These are phyloP conservation scores for Neonothopanus nambi DNA, from an alignment of 1,284 basidiomycete species.

Conservation along the genomic window DNA sequence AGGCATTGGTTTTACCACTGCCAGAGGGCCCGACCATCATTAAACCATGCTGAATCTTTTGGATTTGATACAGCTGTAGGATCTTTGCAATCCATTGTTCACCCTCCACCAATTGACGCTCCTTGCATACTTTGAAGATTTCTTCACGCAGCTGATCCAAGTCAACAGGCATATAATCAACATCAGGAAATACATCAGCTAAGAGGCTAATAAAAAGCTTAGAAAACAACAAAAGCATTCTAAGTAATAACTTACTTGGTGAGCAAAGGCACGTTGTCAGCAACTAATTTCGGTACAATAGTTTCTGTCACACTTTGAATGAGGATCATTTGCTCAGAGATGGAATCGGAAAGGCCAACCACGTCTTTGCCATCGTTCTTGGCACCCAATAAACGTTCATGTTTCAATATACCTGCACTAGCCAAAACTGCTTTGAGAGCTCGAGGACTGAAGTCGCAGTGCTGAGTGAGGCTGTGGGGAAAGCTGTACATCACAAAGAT, in stretches of 20 bases:
- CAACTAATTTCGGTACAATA: slow-evolving; percentile 97
- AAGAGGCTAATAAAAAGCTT: slow-evolving; percentile 62
- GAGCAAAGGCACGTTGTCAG: slow-evolving; percentile 93
- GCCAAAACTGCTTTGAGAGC: slow-evolving; percentile 96
- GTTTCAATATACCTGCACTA: slow-evolving; percentile 96
- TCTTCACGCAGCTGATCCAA: slow-evolving; percentile 83
- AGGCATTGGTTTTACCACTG: slow-evolving; percentile 96
- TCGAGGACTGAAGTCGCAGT: slow-evolving; percentile 98
- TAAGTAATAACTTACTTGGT: slow-evolving; percentile 63
- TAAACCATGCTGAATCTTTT: slow-evolving; percentile 98
- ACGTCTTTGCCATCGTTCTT: slow-evolving; percentile 48
- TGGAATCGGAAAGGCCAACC: slow-evolving; percentile 62
- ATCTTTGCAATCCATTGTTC: slow-evolving; percentile 96
- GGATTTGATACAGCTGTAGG: slow-evolving; percentile 97
- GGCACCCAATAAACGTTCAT: slow-evolving; percentile 74
- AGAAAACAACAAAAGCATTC: neutral
- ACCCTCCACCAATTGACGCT: slow-evolving; percentile 82
- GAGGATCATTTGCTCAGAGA: slow-evolving; percentile 93
- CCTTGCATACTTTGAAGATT: slow-evolving; percentile 85
- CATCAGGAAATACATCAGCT: slow-evolving; percentile 96
- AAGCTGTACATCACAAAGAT: slow-evolving; percentile 95
- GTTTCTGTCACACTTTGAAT: slow-evolving; percentile 99
- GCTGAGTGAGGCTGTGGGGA: slow-evolving; percentile 98
- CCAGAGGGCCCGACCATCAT: slow-evolving; percentile 99
- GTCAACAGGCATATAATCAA: slow-evolving; percentile 89